phyloP scores from a whole-genome alignment of 352 stramenopile genomes.

The Phytophthora crassamura region DNA sequence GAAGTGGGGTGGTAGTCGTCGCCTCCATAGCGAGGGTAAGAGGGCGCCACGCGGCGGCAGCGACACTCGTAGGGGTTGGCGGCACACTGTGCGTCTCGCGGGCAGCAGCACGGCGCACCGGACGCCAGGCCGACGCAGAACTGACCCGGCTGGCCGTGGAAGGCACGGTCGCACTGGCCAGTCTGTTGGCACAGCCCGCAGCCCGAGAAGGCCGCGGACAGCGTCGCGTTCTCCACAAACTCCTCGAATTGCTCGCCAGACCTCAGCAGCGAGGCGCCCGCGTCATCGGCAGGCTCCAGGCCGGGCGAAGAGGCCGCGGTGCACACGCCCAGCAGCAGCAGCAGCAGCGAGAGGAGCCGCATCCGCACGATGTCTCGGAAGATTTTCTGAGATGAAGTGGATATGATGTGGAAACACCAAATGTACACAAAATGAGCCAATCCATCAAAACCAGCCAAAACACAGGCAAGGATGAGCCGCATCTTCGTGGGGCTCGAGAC shows the following conservation, averaged over 20 bases:
- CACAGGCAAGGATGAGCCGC: conserved; percentile 38
- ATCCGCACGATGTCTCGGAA: conserved; percentile 7
- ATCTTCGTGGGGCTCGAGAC: conserved; percentile 84
- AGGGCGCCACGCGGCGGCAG: conserved; percentile 41
- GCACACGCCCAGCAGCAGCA: conserved; percentile 22
- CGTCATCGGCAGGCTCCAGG: neutral
- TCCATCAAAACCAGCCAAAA: conserved; percentile 17
- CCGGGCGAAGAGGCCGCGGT: conserved; percentile 7
- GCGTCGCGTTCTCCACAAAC: conserved; percentile 40
- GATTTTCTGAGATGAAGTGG: too few relatives aligned
- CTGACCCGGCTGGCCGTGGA: conserved; percentile 60
- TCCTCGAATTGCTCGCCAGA: conserved; percentile 32
- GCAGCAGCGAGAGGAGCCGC: conserved; percentile 15
- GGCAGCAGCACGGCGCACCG: conserved; percentile 69
- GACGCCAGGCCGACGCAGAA: conserved; percentile 69
- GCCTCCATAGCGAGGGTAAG: conserved; percentile 24
- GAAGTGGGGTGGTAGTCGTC: conserved; percentile 43
- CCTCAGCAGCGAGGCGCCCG: conserved; percentile 6
- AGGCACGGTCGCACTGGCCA: conserved; percentile 68
- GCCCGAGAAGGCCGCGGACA: conserved; percentile 60
- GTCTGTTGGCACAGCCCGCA: conserved; percentile 69
- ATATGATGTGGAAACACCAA: too few relatives aligned
- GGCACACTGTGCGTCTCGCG: conserved; percentile 60
- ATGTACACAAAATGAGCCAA: conserved; percentile 2
- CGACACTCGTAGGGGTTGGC: conserved; percentile 67